Conservation (phyloP, 345 rosid species). For the Melastoma malabathricum region DNA sequence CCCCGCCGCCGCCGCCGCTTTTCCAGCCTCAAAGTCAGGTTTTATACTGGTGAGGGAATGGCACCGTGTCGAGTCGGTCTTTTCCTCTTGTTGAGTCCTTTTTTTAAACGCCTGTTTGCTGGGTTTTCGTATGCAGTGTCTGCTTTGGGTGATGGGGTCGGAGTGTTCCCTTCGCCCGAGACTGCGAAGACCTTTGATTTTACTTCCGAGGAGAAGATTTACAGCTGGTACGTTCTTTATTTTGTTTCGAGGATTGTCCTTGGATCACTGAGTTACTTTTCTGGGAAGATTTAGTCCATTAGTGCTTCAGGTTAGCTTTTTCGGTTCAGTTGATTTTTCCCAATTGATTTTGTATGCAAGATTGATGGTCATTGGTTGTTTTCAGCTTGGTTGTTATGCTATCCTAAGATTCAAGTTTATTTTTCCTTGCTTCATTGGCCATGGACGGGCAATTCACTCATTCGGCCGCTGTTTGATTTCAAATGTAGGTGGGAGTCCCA, state of each 20-base stretch:
- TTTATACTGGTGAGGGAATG: conserved; percentile 21
- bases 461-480: conserved; percentile 6
- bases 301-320: no score
- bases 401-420: no score
- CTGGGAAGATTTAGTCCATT: no score
- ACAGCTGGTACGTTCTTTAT: conserved; percentile 51
- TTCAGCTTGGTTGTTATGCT: no score
- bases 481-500: conserved; percentile 82
- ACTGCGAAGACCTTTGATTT: conserved; percentile 75
- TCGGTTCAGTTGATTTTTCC: no score
- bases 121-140: conserved; percentile 30
- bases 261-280: background rate
- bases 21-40: conserved; percentile 9
- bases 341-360: no score
- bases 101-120: background rate
- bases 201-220: conserved; percentile 75
- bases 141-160: conserved; percentile 36
- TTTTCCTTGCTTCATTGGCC: no score
- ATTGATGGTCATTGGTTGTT: no score
- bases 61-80: background rate
- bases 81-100: background rate
- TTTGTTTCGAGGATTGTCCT: background rate
- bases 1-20: conserved; percentile 20
- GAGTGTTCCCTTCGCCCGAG: conserved; percentile 63
- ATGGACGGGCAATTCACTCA: background rate